phyloP scores from a whole-genome alignment of 192 early-diverging fungal genomes.

The Umbelopsis sp. region DNA sequence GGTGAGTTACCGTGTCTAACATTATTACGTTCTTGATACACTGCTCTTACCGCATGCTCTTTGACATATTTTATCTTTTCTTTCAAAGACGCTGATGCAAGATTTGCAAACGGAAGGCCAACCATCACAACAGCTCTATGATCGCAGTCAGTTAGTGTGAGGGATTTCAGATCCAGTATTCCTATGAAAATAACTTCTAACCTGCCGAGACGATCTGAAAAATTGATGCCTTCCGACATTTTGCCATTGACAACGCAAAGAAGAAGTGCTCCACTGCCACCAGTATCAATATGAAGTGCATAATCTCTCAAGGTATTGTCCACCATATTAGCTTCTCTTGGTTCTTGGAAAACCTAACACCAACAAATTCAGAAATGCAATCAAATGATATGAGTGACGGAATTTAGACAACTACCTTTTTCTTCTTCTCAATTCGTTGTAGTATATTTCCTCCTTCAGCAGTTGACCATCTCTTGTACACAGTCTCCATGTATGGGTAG shows the following conservation, averaged over 20 bases:
- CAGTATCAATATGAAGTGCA: slow-evolving; percentile 44
- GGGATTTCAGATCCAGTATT: background rate
- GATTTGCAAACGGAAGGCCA: slow-evolving; percentile 87
- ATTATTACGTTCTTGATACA: background rate
- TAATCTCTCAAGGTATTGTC: slow-evolving; percentile 69
- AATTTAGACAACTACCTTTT: slow-evolving; percentile 49
- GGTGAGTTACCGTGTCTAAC: too few relatives aligned
- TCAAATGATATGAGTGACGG: background rate
- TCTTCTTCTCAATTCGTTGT: slow-evolving; percentile 56
- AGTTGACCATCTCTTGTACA: slow-evolving; percentile 57
- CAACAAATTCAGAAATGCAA: slow-evolving; percentile 25
- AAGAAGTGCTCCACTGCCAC: slow-evolving; percentile 68
- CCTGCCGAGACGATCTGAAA: slow-evolving; percentile 81
- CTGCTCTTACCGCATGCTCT: slow-evolving; percentile 29
- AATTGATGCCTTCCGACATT: slow-evolving; percentile 93
- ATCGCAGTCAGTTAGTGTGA: background rate
- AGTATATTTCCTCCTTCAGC: slow-evolving; percentile 41
- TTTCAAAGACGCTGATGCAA: slow-evolving; percentile 70
- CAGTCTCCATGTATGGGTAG: slow-evolving; percentile 73
- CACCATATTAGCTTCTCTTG: slow-evolving; percentile 49
- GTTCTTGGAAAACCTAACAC: slow-evolving; percentile 73
- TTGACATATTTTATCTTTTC: slow-evolving; percentile 72
- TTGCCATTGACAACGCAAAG: slow-evolving; percentile 91
- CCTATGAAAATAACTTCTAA: slow-evolving; percentile 10
- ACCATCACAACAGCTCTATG: slow-evolving; percentile 82